phyloP scores from a whole-genome alignment of 306 rosid species.

The Cicer bijugum region DNA sequence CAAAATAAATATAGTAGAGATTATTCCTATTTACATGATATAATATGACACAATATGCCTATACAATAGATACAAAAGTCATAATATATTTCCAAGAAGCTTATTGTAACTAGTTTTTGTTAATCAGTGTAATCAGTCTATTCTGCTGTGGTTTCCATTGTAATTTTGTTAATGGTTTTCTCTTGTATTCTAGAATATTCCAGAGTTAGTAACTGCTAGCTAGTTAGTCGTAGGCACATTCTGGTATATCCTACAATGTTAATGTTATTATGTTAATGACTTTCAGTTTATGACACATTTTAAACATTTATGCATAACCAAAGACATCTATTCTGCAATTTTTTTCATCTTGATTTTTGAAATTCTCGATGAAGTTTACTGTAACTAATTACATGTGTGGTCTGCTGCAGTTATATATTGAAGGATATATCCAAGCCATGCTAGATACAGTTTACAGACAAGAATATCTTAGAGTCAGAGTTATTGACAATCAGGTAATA shows the following conservation, averaged over 20 bases:
- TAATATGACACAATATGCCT: background rate
- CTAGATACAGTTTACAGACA: constrained; percentile 86
- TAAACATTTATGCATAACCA: constrained; percentile 4
- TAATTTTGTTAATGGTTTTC: background rate
- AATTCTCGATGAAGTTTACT: constrained; percentile 6
- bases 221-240: constrained; percentile 1
- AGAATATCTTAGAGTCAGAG: constrained; percentile 91
- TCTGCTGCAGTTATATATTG: constrained; percentile 81
- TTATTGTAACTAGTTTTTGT: background rate
- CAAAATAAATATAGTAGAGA: no score
- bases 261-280: constrained; percentile 19
- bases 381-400: constrained; percentile 47
- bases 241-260: background rate
- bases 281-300: constrained; percentile 8
- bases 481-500: constrained; percentile 79
- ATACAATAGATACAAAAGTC: background rate
- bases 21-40: background rate
- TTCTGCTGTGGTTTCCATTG: background rate
- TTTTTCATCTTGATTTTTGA: constrained; percentile 32
- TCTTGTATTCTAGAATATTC: background rate
- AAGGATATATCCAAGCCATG: constrained; percentile 99
- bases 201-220: no score
- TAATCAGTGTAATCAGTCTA: background rate
- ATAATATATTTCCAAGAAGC: background rate
- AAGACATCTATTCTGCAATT: constrained; percentile 10